These are phyloP conservation scores for Pseudogymnoascus sp. DNA, from an alignment of 2,329 filamentous ascomycete genomes.

Conservation along the genomic window DNA sequence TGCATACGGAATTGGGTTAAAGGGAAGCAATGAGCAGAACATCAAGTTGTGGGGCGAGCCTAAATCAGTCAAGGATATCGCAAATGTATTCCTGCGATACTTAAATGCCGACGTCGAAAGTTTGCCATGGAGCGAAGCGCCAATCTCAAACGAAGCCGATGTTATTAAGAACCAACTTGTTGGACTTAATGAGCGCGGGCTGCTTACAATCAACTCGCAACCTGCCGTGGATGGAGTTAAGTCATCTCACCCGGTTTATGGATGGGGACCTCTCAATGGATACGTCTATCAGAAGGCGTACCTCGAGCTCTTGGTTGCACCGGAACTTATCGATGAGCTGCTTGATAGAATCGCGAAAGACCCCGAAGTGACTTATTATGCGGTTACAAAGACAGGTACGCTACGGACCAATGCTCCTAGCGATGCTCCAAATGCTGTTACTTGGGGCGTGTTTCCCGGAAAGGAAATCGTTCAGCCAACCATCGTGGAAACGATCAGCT, in stretches of 20 bases:
- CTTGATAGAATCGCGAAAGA: conserved; percentile 70
- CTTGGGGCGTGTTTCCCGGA: conserved; percentile 97
- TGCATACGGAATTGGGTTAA: conserved; percentile 86
- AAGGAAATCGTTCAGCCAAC: conserved; percentile 99
- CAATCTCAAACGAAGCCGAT: conserved; percentile 76
- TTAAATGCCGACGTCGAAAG: conserved; percentile 72
- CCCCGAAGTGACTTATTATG: conserved; percentile 86
- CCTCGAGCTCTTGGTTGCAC: conserved; percentile 81
- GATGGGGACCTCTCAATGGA: conserved; percentile 90
- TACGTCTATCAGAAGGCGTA: conserved; percentile 99
- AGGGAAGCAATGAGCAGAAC: conserved; percentile 92
- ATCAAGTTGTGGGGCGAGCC: conserved; percentile 92
- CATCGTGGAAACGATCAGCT: conserved; percentile 97
- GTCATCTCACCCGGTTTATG: conserved; percentile 78
- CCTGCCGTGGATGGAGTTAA: conserved; percentile 87
- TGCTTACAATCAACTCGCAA: conserved; percentile 96
- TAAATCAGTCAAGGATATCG: conserved; percentile 69
- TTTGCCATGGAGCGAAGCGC: conserved; percentile 88
- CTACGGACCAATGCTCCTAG: conserved; percentile 77
- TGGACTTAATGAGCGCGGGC: conserved; percentile 73
- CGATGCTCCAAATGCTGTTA: conserved; percentile 93
- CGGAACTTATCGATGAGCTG: conserved; percentile 69
- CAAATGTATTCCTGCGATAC: conserved; percentile 77
- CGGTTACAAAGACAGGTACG: conserved; percentile 75
- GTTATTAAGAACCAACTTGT: conserved; percentile 71